Base-by-base conservation (phyloP, 2,329 filamentous ascomycete species). In the Ceratocystis variospora region DNA sequence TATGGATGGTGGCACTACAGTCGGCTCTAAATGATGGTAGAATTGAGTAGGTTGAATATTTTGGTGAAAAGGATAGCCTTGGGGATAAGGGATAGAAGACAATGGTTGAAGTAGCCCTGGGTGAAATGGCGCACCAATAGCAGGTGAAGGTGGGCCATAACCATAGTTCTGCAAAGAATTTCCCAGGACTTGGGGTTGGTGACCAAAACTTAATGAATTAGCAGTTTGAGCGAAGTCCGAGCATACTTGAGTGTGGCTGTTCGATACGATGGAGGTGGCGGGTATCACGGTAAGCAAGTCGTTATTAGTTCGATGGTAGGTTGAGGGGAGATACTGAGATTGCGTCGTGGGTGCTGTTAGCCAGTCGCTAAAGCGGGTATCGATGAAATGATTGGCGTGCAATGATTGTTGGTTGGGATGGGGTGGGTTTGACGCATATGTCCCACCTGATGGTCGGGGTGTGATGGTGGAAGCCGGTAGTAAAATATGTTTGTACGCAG, bases 401-500 rank as follows among this genome's bases (percentile, higher is more conserved):
- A 37, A 33, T 22, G 46, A n/a, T 33, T 46, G 22, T 17, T 53
- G 45, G 31, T 53, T 25, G 8, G 45, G 17, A 22, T 19, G 45
- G 5, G 45, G 17, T n/a, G 44, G n/a, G 17, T 8, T 48, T 7
- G 33, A 44, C 15, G 5, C 25, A 63, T 37, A 63, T 7, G 62
- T 31, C 15, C 5, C 17, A 28, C 44, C 33, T 19, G 45, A 25
- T 33, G 37, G n/a, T 17, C 4, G 12, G 22, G 31, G n/a, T 31
- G 44, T 6, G 25, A 45, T 48, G 5, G 53, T 48, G n/a, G 72
- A 71, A 15, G 82, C 80, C 2, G 89, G 86, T 33, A 96, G 79
- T 22, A 94, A 80, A 73, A 96, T 84, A 73, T 96, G 91, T 76
- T 96, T 96, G 61, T 85, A 79, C 1, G 89, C 87, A 46, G 89